phyloP scores from a whole-genome alignment of 2,329 filamentous ascomycete genomes.

The Nigrospora osmanthi region DNA sequence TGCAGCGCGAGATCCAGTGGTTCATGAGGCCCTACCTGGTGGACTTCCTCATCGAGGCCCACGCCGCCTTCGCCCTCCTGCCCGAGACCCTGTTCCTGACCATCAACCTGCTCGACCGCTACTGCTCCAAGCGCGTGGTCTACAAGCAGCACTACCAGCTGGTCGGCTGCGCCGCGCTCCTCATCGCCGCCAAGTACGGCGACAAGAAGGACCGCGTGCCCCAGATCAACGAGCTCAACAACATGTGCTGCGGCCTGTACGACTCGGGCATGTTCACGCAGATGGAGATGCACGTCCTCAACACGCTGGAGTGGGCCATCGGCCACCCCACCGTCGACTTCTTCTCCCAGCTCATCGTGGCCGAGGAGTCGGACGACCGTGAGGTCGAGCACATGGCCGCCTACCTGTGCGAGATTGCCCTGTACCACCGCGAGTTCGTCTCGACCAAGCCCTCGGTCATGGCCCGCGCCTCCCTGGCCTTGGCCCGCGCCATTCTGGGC shows the following conservation, averaged over 20 bases:
- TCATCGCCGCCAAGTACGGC: conserved; percentile 97
- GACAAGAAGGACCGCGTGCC: conserved; percentile 99
- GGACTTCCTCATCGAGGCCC: conserved; percentile 96
- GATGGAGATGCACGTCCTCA: conserved; percentile 99
- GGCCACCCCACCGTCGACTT: conserved; percentile 94
- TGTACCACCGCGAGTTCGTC: conserved; percentile 96
- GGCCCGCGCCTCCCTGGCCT: conserved; percentile 76
- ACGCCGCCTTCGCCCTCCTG: conserved; percentile 86
- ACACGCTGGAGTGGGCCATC: conserved; percentile 93
- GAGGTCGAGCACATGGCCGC: conserved; percentile 92
- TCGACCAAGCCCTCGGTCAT: conserved; percentile 86
- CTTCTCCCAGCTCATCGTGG: conserved; percentile 81
- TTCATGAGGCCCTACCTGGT: conserved; percentile 98
- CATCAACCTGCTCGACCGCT: conserved; percentile 92
- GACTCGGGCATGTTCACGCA: conserved; percentile 99
- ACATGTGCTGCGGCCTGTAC: conserved; percentile 98
- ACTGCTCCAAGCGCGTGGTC: conserved; percentile 94
- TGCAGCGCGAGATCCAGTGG: conserved; percentile 99
- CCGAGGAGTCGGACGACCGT: conserved; percentile 69
- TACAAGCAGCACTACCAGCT: conserved; percentile 99
- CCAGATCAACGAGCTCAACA: conserved; percentile 92
- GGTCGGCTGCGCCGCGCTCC: conserved; percentile 88
- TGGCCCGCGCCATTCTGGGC: conserved; percentile 79
- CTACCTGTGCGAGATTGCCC: conserved; percentile 89
- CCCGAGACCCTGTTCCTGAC: conserved; percentile 94